Percentiles rank a stretch among this genome's conserved stretches.
phyloP scores from a whole-genome alignment of 371 early-diverging fungal species.

The Mucor ambiguus region DNA sequence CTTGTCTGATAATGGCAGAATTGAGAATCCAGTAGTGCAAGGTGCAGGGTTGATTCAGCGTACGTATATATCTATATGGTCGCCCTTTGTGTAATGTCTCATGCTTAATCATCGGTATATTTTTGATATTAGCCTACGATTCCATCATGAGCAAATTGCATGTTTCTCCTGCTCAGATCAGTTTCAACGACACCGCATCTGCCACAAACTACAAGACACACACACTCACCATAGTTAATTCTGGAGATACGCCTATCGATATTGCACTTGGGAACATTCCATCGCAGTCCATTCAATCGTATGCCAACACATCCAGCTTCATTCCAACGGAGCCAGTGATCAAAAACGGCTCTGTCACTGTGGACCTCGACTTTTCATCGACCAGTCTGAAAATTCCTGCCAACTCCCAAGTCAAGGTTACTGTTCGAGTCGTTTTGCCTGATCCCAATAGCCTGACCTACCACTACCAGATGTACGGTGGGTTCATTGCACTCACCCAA shows the following conservation, averaged over 20 bases:
- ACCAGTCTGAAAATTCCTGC: slow-evolving; percentile 33
- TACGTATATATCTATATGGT: slow-evolving; percentile 16
- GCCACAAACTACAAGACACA: slow-evolving; percentile 41
- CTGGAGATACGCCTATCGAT: slow-evolving; percentile 4
- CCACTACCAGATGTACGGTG: slow-evolving; percentile 48
- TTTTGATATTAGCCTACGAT: slow-evolving; percentile 37
- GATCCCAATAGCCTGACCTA: slow-evolving; percentile 9
- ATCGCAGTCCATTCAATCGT: slow-evolving; percentile 46
- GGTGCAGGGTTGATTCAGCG: slow-evolving; percentile 83
- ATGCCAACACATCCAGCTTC: slow-evolving; percentile 21
- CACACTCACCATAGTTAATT: slow-evolving; percentile 55
- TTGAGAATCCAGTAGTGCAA: slow-evolving; percentile 53
- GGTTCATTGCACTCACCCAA: slow-evolving; percentile 28
- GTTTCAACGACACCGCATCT: slow-evolving; percentile 70
- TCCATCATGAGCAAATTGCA: slow-evolving; percentile 55
- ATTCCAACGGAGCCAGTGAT: slow-evolving; percentile 22
- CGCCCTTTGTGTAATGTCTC: slow-evolving; percentile 34
- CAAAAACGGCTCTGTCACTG: slow-evolving; percentile 28
- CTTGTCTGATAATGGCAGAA: slow-evolving; percentile 27
- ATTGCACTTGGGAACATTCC: slow-evolving; percentile 36
- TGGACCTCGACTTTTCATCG: slow-evolving; percentile 36
- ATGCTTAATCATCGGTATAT: neutral
- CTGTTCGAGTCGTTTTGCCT: slow-evolving; percentile 42
- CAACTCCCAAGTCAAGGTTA: slow-evolving; percentile 38
- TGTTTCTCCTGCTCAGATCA: slow-evolving; percentile 64